Evolutionary conservation across 768 basidiomycete species (phyloP).

Genomic region (Suillus placidus): DNA sequence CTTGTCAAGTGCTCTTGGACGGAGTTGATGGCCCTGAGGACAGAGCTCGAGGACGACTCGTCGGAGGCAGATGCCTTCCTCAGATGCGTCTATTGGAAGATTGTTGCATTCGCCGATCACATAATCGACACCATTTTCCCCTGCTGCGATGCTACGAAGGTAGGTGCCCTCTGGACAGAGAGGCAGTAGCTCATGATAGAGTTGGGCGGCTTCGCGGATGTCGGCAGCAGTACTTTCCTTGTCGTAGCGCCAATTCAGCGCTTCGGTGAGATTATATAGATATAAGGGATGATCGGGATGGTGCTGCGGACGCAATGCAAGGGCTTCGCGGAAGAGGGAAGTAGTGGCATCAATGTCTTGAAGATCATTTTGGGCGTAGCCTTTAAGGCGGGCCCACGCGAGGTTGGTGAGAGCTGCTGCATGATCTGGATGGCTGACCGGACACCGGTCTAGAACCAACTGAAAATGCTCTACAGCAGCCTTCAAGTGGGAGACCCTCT

Average conservation of each 20-base stretch:
- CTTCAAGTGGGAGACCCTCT: neutral
- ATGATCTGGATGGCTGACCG: neutral
- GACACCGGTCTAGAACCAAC: neutral
- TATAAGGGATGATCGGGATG: neutral
- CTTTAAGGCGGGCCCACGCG: neutral
- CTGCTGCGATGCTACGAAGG: neutral
- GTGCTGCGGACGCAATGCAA: neutral
- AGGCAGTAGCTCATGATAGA: neutral
- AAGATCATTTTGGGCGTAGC: neutral
- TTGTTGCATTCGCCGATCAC: neutral
- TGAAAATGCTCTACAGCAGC: neutral
- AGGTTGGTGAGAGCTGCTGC: neutral
- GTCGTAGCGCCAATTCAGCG: neutral
- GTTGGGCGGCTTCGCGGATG: neutral
- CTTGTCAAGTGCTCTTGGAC: neutral
- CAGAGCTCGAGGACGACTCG: neutral
- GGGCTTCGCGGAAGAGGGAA: neutral
- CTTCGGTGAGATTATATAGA: neutral
- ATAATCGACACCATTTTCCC: neutral
- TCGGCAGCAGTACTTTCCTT: neutral
- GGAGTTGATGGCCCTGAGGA: neutral
- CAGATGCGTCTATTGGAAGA: neutral
- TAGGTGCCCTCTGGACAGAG: neutral
- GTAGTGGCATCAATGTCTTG: neutral
- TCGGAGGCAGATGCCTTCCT: neutral